Evolutionary conservation across 805 yeast genomes (phyloP), one percentile per base, ranked within the genome.

Genomic region (Barnettozyma wickerhamii): DNA sequence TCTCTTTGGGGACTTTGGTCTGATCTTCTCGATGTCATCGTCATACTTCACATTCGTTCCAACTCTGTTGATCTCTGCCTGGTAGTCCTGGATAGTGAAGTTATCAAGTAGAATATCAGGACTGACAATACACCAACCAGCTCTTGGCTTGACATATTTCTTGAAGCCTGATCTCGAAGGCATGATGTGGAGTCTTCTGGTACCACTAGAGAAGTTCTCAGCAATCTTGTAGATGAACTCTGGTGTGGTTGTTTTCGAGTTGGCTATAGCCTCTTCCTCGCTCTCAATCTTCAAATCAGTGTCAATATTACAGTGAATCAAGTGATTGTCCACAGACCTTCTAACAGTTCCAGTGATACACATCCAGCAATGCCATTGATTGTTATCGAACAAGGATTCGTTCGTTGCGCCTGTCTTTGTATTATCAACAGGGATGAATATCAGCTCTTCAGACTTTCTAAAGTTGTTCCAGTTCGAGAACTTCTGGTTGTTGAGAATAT

Each of bases 321-420:
- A 68, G 59, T 86, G 89, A 12, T 75, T 75, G 63, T 90, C 97
- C 0, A 81, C 78, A 2, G 95, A 77, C 53, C 97, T 73, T 55
- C 96, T 71, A 7, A 90, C 91, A 0, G 97, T 90, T 3, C 97
- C 97, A 3, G 95, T 90, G 39, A 90, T 84, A 52, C 96, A 91
- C 96, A 90, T 89, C 85, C 96, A 84, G 55, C 97, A 90, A 63
- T 91, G 97, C 96, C 96, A 90, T 63, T 84, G 93, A 61, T 84
- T 79, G 43, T 81, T 77, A 45, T 77, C 79, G 41, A 85, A 70
- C 19, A 85, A 57, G 1, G 69, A 51, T 26, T 68, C 68, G 14
- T 72, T 75, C 0, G 93, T 81, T 21, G 73, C 60, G 43, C 73
- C 73, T 4, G 29, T 33, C 7, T 21, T 19, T 6, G 20, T 6